Base-by-base conservation (phyloP, 441 rosid genomes). In the Aleurites moluccanus region DNA sequence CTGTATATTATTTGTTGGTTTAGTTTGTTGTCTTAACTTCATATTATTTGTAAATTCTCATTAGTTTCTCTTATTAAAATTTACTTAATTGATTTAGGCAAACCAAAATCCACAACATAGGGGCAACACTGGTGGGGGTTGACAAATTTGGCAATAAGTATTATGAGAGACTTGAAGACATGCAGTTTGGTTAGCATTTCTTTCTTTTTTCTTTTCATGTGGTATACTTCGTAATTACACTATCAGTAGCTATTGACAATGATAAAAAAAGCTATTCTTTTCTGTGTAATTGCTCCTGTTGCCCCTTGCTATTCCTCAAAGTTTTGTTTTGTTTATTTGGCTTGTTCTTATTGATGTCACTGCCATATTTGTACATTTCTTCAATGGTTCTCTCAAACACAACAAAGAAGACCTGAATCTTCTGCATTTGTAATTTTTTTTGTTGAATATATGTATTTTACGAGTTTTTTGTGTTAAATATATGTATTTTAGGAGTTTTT, bases 81-180 rank as follows among this genome's bases (percentile, higher is more conserved):
- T 70, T 72, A 8, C 64, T 80, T 77, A 56, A 78, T 72, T 81
- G 78, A 74, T 77, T 2, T 63, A 96, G 99, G 91, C 97, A 93
- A 87, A 96, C 99, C 73, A 96, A 92, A 79, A 84, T 96, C 81
- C 99, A 96, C 81, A 89, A 86, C 78, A 87, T 90, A 45, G 98
- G 99, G 74, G 98, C 94, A 52, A 89, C 87, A 7, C 86, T 92
- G 63, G 89, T 92, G 71, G 99, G 98, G 30, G 89, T 92, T 47
- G 98, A 96, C 86, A 96, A 90, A 80, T 85, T 90, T 35, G 98
- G 99, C 64, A 96, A 96, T 77, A 93, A 93, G 84, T 96, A 93
- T 81, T 93, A 90, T 70, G 87, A 92, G 91, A 96, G 81, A 67
- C 91, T 88, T 21, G 88, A 84, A 67, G 92, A 78, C 66, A 86